Percentiles rank a stretch among this genome's conserved stretches.
Evolutionary conservation across 352 stramenopile genomes (phyloP).

Genomic region (Blastocystis sp.): DNA sequence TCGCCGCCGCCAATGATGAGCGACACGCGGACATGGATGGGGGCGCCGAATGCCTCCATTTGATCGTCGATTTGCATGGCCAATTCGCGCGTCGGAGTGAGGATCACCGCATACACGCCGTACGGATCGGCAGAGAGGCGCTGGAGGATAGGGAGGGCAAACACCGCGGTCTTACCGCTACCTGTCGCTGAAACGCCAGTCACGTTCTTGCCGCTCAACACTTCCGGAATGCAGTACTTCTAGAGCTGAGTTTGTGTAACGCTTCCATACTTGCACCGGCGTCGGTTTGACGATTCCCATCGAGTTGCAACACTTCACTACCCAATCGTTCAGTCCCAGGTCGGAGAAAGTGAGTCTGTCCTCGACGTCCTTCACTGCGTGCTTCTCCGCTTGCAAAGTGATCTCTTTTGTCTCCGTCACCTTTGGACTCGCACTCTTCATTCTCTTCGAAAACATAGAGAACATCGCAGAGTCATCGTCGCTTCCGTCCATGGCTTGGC

Average conservation of each 20-base stretch:
- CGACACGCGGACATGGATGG: slow-evolving; percentile 86
- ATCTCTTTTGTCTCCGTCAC: background rate
- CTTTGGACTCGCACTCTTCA: slow-evolving; percentile 19
- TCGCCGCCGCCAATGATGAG: slow-evolving; percentile 94
- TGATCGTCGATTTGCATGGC: slow-evolving; percentile 97
- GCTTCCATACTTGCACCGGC: slow-evolving; percentile 80
- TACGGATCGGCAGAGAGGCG: slow-evolving; percentile 79
- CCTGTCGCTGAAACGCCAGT: slow-evolving; percentile 90
- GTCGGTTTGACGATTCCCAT: slow-evolving; percentile 86
- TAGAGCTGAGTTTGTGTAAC: background rate
- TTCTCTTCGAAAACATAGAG: slow-evolving; percentile 65
- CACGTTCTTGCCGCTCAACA: slow-evolving; percentile 87
- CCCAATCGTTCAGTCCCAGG: slow-evolving; percentile 84
- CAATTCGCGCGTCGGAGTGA: slow-evolving; percentile 95
- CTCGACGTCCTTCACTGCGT: slow-evolving; percentile 16
- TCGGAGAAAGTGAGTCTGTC: slow-evolving; percentile 80
- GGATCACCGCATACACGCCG: slow-evolving; percentile 91
- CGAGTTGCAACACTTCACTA: slow-evolving; percentile 84
- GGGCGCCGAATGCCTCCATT: slow-evolving; percentile 88
- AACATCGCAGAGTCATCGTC: slow-evolving; percentile 24
- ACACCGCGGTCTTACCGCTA: slow-evolving; percentile 96
- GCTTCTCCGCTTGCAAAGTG: background rate
- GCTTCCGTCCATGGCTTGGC: slow-evolving; percentile 17
- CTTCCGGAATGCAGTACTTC: slow-evolving; percentile 85
- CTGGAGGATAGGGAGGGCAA: slow-evolving; percentile 95